Conservation (phyloP, 1,284 basidiomycete genomes). For the Tremellales sp. region DNA sequence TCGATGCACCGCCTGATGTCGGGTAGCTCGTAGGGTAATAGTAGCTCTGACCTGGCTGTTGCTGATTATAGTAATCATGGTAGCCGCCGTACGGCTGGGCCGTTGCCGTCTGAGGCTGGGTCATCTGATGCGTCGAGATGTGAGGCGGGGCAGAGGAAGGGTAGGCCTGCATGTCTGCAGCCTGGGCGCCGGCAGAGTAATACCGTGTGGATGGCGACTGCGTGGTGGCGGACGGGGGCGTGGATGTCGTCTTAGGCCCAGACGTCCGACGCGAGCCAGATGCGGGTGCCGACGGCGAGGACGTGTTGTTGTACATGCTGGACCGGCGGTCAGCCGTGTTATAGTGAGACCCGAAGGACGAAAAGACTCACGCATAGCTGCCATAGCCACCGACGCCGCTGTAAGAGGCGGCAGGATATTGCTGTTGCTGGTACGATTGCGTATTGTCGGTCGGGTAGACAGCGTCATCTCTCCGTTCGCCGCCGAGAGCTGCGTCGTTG, state of each 20-base stretch:
- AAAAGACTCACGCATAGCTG: constrained; percentile 23
- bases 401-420: constrained; percentile 8
- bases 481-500: constrained; percentile 9
- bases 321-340: constrained; percentile 4
- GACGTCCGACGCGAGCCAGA: constrained; percentile 29
- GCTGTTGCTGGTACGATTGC: constrained; percentile 8
- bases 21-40: constrained; percentile 12
- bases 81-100: constrained; percentile 24
- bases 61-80: constrained; percentile 21
- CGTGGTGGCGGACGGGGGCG: constrained; percentile 20
- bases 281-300: constrained; percentile 19
- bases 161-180: constrained; percentile 12
- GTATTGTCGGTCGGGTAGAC: constrained; percentile 10
- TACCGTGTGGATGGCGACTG: constrained; percentile 30
- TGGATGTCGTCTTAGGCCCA: constrained; percentile 17
- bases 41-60: constrained; percentile 11
- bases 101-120: constrained; percentile 17
- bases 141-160: constrained; percentile 31
- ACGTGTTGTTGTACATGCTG: constrained; percentile 17
- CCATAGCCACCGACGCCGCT: constrained; percentile 18
- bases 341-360: neutral
- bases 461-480: constrained; percentile 16
- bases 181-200: constrained; percentile 15
- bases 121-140: constrained; percentile 15
- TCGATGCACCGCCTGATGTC: neutral